Percentiles rank a stretch among this genome's conserved stretches.
phyloP scores from a whole-genome alignment of 2,329 filamentous ascomycete genomes.

The Didymella pinodella region DNA sequence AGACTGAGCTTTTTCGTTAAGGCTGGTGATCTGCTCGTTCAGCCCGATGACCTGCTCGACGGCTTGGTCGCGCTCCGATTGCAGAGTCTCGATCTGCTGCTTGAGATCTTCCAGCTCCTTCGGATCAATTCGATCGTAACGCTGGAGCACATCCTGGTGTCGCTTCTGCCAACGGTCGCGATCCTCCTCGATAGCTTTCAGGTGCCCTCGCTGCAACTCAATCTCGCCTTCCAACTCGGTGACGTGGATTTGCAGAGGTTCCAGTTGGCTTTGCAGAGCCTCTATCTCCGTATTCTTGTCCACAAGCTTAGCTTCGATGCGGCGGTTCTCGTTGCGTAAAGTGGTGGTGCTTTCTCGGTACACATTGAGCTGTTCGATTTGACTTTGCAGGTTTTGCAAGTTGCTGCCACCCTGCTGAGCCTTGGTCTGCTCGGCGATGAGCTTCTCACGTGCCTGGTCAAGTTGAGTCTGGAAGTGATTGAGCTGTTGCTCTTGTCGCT shows the following conservation, averaged over 20 bases:
- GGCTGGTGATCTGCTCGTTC: slow-evolving; percentile 54
- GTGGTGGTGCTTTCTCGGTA: slow-evolving; percentile 95
- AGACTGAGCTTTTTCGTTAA: slow-evolving; percentile 59
- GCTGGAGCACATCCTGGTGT: slow-evolving; percentile 92
- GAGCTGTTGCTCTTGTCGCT: slow-evolving; percentile 87
- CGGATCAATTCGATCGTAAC: slow-evolving; percentile 94
- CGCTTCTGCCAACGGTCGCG: slow-evolving; percentile 95
- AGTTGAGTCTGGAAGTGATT: slow-evolving; percentile 87
- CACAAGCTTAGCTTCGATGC: slow-evolving; percentile 76
- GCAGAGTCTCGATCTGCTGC: slow-evolving; percentile 68
- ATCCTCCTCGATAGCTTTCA: slow-evolving; percentile 88
- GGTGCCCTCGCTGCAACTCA: slow-evolving; percentile 83
- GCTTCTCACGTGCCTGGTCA: slow-evolving; percentile 85
- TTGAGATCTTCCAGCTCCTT: slow-evolving; percentile 91
- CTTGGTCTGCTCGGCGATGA: slow-evolving; percentile 84
- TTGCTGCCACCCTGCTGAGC: slow-evolving; percentile 77
- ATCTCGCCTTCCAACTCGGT: slow-evolving; percentile 83
- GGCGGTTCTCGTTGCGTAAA: slow-evolving; percentile 83
- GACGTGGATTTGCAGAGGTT: slow-evolving; percentile 82
- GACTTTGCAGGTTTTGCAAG: slow-evolving; percentile 91
- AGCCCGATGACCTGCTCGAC: slow-evolving; percentile 59
- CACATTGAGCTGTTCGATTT: slow-evolving; percentile 92
- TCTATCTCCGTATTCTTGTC: slow-evolving; percentile 79
- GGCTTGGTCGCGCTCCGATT: slow-evolving; percentile 63
- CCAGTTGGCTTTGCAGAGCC: slow-evolving; percentile 75